Evolutionary conservation across 164 flowering plant genomes (phyloP), one percentile per base, ranked within the genome.

Genomic region (Aristolochia californica): DNA sequence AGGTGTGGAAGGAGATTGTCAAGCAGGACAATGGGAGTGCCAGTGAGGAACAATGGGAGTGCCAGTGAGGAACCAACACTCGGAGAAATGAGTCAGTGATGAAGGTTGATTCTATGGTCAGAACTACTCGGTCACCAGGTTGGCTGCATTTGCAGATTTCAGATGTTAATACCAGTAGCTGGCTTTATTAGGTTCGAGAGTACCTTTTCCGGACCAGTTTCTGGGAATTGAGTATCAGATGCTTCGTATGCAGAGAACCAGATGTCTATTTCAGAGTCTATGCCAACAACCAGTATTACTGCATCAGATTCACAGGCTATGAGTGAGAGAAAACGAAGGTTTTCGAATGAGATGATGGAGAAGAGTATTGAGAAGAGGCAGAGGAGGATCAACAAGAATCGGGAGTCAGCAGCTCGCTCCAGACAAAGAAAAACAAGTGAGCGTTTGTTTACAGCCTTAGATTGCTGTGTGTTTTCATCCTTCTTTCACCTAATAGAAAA

Each of bases 351-450:
- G 56, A 59, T 70, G 59, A 65, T 66, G 78, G 80, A 77, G 76
- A 78, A 76, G 61, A 72, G 66, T 13, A 77, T 78, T 55, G 87
- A 80, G 64, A 73, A 78, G 75, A 78, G 77, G 58, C 81, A 82
- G 72, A 82, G 66, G 62, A 75, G 87, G 70, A 80, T 82, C 84
- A 78, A 80, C 47, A 82, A 80, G 74, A 82, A 82, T 55, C 74
- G 87, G 0, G 83, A 80, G 55, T 80, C 87, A 0, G 87, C 87
- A 21, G 87, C 87, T 5, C 66, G 84, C 59, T 82, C 87, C 9
- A 76, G 87, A 57, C 81, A 79, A 14, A 75, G 76, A 64, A 82
- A n/a, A 82, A 49, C 87, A 82, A 78, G 87, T 77, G 13, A 47
- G 18, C 10, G 5, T 47, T 47, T 51, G 9, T 47, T 17, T 47